Percentiles rank a stretch among this genome's conserved stretches.
Evolutionary conservation across 805 yeast genomes (phyloP).

Genomic region (Yarrowia sp.): DNA sequence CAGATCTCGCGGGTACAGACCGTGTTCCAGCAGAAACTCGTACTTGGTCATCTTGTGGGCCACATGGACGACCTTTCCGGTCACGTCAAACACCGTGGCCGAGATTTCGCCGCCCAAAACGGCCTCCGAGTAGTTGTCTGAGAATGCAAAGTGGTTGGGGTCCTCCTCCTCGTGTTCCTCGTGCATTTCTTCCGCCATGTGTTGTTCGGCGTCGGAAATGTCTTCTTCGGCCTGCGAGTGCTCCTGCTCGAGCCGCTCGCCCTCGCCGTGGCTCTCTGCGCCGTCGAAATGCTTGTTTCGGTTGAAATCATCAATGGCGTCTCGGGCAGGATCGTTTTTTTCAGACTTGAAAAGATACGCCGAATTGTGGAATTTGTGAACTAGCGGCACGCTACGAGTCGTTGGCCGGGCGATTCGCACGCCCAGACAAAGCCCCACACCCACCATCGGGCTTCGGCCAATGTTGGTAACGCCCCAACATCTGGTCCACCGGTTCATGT

Average conservation of each 20-base stretch:
- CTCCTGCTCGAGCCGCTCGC: neutral
- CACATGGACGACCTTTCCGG: conserved; percentile 65
- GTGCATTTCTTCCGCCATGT: neutral
- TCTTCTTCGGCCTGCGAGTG: neutral
- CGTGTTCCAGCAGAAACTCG: conserved; percentile 66
- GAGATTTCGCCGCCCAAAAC: conserved; percentile 36
- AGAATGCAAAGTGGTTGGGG: conserved; percentile 17
- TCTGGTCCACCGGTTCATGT: conserved; percentile 34
- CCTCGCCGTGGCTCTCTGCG: neutral
- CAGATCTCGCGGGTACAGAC: conserved; percentile 83
- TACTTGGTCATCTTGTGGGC: conserved; percentile 64
- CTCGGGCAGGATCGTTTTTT: too few species aligned
- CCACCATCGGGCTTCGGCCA: neutral
- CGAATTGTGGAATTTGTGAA: neutral
- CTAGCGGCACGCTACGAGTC: neutral
- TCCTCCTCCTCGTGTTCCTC: neutral
- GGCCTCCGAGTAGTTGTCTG: conserved; percentile 36
- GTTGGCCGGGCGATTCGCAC: neutral
- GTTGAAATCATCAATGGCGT: neutral
- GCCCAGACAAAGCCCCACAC: neutral
- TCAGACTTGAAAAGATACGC: neutral
- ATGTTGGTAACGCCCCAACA: conserved; percentile 32
- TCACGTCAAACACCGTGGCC: conserved; percentile 60
- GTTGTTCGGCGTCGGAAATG: neutral
- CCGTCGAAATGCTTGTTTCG: too few species aligned